A percentile compares a stretch with the other conserved stretches of the same genome.
phyloP scores from a whole-genome alignment of 169 alveolate species.

The Plasmodium inui region DNA sequence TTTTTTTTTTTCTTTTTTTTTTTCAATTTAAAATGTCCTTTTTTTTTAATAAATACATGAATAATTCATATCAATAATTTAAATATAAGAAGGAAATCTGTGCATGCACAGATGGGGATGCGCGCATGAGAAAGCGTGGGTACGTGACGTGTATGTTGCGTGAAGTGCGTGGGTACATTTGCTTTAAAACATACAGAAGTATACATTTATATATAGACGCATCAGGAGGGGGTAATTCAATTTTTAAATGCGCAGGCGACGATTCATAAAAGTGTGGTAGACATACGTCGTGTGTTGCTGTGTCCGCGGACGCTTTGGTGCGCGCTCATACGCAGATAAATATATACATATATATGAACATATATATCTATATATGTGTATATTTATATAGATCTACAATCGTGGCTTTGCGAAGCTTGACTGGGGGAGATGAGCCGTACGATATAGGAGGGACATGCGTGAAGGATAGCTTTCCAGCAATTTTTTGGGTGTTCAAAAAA shows the following conservation, averaged over 20 bases:
- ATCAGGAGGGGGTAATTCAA: slow-evolving; percentile 12
- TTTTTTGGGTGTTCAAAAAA: slow-evolving; percentile 12
- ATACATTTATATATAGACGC: neutral
- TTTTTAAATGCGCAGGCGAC: slow-evolving; percentile 29
- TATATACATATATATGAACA: neutral
- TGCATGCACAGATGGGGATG: neutral
- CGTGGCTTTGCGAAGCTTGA: neutral
- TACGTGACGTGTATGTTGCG: too few relatives aligned
- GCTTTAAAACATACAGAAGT: neutral
- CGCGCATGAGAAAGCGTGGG: neutral
- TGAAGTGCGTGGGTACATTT: neutral
- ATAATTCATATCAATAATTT: slow-evolving; percentile 61
- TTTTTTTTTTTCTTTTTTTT: neutral
- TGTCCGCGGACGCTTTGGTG: neutral
- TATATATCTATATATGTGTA: neutral
- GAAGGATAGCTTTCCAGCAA: neutral
- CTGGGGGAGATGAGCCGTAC: neutral
- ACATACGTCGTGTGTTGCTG: neutral
- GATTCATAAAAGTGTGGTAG: slow-evolving; percentile 16
- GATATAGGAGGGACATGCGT: neutral
- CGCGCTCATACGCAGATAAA: neutral
- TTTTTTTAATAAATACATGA: slow-evolving; percentile 35
- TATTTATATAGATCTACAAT: neutral
- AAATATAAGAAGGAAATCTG: slow-evolving; percentile 26
- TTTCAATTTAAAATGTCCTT: slow-evolving; percentile 28